These are phyloP conservation scores for Viola pubescens DNA, from an alignment of 441 rosid species.

Conservation along the genomic window DNA sequence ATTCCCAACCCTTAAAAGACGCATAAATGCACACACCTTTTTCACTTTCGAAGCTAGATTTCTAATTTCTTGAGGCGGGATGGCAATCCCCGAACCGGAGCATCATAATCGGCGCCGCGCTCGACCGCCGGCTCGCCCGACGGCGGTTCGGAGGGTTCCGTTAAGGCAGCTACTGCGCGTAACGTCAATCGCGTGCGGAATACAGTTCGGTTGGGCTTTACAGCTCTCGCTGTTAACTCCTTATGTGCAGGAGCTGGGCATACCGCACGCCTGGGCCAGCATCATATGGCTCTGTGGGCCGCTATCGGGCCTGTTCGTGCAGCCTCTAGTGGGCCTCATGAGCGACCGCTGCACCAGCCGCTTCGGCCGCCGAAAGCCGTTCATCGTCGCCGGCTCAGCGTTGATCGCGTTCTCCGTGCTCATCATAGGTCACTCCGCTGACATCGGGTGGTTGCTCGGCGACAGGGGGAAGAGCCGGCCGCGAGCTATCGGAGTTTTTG, in stretches of 20 bases:
- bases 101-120: background rate
- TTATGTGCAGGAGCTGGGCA: constrained; percentile 93
- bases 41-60: no score
- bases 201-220: constrained; percentile 96
- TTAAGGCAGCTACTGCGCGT: constrained; percentile 69
- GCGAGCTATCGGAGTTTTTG: constrained; percentile 64
- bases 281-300: constrained; percentile 96
- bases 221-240: constrained; percentile 92
- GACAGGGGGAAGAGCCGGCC: constrained; percentile 46
- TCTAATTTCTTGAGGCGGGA: no score
- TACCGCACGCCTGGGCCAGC: constrained; percentile 95
- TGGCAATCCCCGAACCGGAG: no score
- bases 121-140: constrained; percentile 21
- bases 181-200: constrained; percentile 89
- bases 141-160: constrained; percentile 36
- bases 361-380: constrained; percentile 89
- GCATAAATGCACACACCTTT: no score
- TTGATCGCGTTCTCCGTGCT: constrained; percentile 54
- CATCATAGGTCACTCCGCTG: constrained; percentile 75
- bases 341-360: constrained; percentile 82
- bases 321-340: constrained; percentile 80
- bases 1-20: no score
- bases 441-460: constrained; percentile 85
- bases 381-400: constrained; percentile 51
- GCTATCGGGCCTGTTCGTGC: constrained; percentile 79